A percentile compares a stretch with the other conserved stretches of the same genome.
These are phyloP conservation scores for Nannochloropsis salina DNA, from an alignment of 108 stramenopile species.

Conservation along the genomic window DNA sequence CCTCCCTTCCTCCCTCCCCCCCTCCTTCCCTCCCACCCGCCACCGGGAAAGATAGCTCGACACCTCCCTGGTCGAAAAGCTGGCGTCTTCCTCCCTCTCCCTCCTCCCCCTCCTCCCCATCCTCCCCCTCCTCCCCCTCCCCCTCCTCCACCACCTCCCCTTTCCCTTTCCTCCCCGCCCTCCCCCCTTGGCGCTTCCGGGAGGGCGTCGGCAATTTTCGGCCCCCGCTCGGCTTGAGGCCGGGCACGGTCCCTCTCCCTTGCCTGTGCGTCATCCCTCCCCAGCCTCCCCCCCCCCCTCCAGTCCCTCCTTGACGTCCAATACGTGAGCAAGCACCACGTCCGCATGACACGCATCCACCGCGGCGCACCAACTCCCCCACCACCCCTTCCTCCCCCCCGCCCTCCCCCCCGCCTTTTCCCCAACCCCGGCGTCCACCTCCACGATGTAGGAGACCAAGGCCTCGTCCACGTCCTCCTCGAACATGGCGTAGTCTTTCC, in stretches of 20 bases:
- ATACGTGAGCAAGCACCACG: neutral
- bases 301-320: neutral
- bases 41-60: too few relatives aligned
- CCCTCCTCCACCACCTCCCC: neutral
- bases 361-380: neutral
- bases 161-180: neutral
- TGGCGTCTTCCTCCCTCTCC: too few relatives aligned
- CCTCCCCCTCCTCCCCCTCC: neutral
- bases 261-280: neutral
- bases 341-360: neutral
- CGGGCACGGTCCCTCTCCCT: too few relatives aligned
- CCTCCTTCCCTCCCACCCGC: neutral
- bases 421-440: neutral
- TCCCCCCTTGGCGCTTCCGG: too few relatives aligned
- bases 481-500: neutral
- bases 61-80: too few relatives aligned
- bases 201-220: too few relatives aligned
- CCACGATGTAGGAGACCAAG: constrained; percentile 20
- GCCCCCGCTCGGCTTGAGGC: too few relatives aligned
- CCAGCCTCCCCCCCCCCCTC: neutral
- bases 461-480: neutral
- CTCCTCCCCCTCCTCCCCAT: neutral
- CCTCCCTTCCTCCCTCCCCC: neutral
- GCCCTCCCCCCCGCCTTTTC: neutral
- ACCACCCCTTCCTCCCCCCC: neutral